Conservation (phyloP, 2,329 filamentous ascomycete genomes). For the Neurospora sp. region DNA sequence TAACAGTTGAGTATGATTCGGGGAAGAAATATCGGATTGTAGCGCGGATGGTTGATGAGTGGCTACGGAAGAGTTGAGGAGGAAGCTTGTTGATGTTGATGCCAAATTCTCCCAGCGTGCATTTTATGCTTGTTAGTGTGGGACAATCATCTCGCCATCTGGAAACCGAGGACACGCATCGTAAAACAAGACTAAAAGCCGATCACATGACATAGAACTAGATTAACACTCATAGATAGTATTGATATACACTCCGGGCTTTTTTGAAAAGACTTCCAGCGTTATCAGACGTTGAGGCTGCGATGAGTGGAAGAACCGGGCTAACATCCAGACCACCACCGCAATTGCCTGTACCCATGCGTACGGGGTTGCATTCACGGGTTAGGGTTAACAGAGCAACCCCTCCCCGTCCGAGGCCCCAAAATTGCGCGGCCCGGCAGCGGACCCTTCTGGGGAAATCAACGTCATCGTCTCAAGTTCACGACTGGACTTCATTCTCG, state of each 20-base stretch:
- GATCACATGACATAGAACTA: fast-evolving
- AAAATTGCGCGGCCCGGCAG: neutral
- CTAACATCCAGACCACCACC: neutral
- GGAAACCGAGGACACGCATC: neutral
- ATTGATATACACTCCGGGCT: neutral
- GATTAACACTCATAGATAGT: neutral
- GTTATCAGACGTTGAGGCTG: neutral
- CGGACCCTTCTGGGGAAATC: neutral
- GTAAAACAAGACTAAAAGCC: neutral
- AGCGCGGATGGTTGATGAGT: neutral
- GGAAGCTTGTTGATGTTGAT: neutral
- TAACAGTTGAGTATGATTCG: neutral
- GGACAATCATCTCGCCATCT: neutral
- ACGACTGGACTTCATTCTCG: neutral
- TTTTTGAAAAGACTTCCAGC: neutral
- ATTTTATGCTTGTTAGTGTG: neutral
- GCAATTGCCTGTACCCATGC: neutral
- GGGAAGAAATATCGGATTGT: neutral
- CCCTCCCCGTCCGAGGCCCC: neutral
- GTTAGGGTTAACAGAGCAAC: neutral
- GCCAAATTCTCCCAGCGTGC: neutral
- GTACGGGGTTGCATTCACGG: neutral
- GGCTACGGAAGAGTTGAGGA: neutral
- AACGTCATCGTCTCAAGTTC: neutral
- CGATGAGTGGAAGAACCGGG: neutral